Percentiles rank a stretch among this genome's conserved stretches.
Conservation (phyloP, 2,329 filamentous ascomycete genomes). For the Aureobasidium sp. region DNA sequence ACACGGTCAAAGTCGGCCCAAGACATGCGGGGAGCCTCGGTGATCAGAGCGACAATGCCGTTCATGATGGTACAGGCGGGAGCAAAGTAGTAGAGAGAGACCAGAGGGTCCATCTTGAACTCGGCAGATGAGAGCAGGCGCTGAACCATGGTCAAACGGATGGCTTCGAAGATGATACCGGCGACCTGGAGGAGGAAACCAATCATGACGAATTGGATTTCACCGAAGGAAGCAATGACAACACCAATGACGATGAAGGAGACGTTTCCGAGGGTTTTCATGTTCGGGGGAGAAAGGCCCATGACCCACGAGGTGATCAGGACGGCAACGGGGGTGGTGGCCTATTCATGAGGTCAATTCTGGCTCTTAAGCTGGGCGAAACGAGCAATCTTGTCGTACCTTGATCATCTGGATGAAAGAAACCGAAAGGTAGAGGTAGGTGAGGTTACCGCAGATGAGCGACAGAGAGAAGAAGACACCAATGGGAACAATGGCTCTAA, state of each 20-base stretch:
- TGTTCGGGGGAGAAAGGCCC: conserved; percentile 73
- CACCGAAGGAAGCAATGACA: conserved; percentile 86
- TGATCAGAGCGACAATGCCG: conserved; percentile 62
- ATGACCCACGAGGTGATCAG: conserved; percentile 84
- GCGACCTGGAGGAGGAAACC: conserved; percentile 74
- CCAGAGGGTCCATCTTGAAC: conserved; percentile 87
- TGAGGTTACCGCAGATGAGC: conserved; percentile 92
- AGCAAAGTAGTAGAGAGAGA: conserved; percentile 85
- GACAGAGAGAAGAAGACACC: conserved; percentile 93
- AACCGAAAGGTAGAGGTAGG: conserved; percentile 90
- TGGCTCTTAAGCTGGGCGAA: conserved; percentile 18
- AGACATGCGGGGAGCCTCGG: conserved; percentile 64
- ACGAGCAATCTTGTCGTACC: conserved; percentile 42
- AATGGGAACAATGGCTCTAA: conserved; percentile 89
- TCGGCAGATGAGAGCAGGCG: conserved; percentile 72
- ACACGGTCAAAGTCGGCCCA: conserved; percentile 67
- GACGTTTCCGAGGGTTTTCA: conserved; percentile 86
- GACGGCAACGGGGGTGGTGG: conserved; percentile 89
- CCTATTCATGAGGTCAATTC: conserved; percentile 45
- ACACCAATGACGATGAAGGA: conserved; percentile 93
- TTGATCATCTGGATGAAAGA: conserved; percentile 99
- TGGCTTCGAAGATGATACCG: conserved; percentile 74
- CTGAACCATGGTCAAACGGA: conserved; percentile 78
- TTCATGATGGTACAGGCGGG: conserved; percentile 80
- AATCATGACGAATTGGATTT: conserved; percentile 83